Base-by-base conservation (phyloP, 1,284 basidiomycete species). In the Puccinia coronata region DNA sequence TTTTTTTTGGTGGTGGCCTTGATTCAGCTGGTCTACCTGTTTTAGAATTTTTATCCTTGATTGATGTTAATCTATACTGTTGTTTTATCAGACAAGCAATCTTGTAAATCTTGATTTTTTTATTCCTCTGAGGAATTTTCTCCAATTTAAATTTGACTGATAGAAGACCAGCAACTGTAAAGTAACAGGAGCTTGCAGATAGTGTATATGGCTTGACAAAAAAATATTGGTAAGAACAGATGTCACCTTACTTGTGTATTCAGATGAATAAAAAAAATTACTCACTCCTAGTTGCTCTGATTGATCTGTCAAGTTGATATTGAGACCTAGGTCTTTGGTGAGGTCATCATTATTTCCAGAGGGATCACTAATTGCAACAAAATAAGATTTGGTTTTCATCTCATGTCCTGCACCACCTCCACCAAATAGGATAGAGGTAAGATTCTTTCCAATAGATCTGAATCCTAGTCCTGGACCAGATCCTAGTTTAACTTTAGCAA, bases 181-280 rank as follows among this genome's bases (percentile, higher is more conserved):
- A 77, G 47, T 77, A 77, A 9, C 57, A 63, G 49, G 75, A 77
- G 73, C 73, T 75, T 14, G 73, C 73, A 59, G 73, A 75, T 39
- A 75, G 55, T 20, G 55, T 41, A 31, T 77, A 77, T 11, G 75
- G 75, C 75, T 77, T 11, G 34, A 34, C 47, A 31, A 49, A 5
- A 53, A 53, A 18, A 5, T 11, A 53, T n/a, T n/a, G n/a, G n/a
- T n/a, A n/a, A n/a, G n/a, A n/a, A n/a, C n/a, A n/a, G n/a, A n/a
- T n/a, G n/a, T n/a, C n/a, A n/a, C n/a, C n/a, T n/a, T n/a, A n/a
- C n/a, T n/a, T n/a, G n/a, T n/a, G n/a, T n/a, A n/a, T n/a, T n/a
- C n/a, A n/a, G n/a, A n/a, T n/a, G n/a, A n/a, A n/a, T n/a, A n/a
- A n/a, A 63, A 31, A 34, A 63, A n/a, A 67, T 47, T 1, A 53